Evolutionary conservation across 345 rosid species (phyloP), one percentile per base, ranked within the genome.

Genomic region (Camelina hispida): DNA sequence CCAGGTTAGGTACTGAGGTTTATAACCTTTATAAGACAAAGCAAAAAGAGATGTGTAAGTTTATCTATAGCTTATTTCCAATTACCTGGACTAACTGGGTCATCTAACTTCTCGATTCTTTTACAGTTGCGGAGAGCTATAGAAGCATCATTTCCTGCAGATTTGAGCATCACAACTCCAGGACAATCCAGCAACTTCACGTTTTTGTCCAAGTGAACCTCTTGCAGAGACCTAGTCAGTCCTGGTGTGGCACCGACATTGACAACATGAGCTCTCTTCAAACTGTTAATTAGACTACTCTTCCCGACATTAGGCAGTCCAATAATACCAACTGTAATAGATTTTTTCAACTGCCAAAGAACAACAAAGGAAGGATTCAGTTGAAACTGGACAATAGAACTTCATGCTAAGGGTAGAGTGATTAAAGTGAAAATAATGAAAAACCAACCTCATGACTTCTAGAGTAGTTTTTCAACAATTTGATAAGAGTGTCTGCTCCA

Each of bases 261-360:
- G 66, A 81, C 99, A 62, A 90, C 99, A 68, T 89, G 97, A 51
- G 86, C 82, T 81, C 98, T 87, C 84, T 92, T 95, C 85, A 95
- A 86, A 83, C 99, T 95, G 85, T 95, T 95, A 44, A 95, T 95
- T 64, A 95, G 89, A 84, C 99, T 95, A 80, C 99, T 95, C 88
- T 95, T 95, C 64, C 98, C 99, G 23, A 95, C 99, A 85, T 92
- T 95, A 70, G 98, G 98, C 66, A 92, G 82, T 62, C 99, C 99
- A 53, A 95, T 89, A 32, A 95, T 78, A 60, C 98, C 98, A 25
- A 95, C 97, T 15, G 97, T 95, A 22, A 95, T 90, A 12, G 97
- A 85, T 80, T 92, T 95, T 79, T 89, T 95, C 25, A 94, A 87
- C 98, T 94, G 96, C 72, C 34, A 73, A 56, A 77, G 63, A 62